Base-by-base conservation (phyloP, 2,329 filamentous ascomycete species). In the Penicillium digitatum region DNA sequence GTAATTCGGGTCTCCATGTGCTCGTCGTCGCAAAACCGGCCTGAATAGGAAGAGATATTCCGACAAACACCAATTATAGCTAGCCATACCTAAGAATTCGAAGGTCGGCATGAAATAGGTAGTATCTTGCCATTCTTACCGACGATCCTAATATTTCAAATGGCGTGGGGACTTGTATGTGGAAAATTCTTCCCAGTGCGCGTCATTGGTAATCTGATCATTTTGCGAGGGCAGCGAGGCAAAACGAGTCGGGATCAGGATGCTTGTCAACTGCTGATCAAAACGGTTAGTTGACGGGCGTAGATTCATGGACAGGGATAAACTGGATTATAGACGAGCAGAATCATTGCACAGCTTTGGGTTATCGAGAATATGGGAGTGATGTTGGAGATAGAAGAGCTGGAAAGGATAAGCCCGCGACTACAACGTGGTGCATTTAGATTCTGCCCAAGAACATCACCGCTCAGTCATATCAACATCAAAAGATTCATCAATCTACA, bases 91-190 rank as follows among this genome's bases (percentile, higher is more conserved):
- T 16, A 29, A 29, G 20, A 50, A 6, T 42, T n/a, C 35, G 18
- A 31, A 20, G 24, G 26, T 29, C n/a, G 26, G 29, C 20, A 44
- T 20, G n/a, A 20, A 44, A 40, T 48, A 24, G 40, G 43, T 55
- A 46, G 16, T 27, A 38, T 55, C 18, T 10, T 20, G 20, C 22
- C 22, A 54, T 44, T 47, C 37, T 54, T 57, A 48, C 38, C n/a
- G 57, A 59, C 39, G 48, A 54, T 51, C 54, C 31, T 38, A 40
- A 20, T n/a, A 14, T 46, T 11, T 20, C 20, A 52, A n/a, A 29
- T 42, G 27, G 24, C 32, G 29, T 42, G 37, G 39, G 48, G 46
- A 24, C 37, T 42, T 20, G 31, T 12, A 34, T 32, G 46, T 48
- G 44, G 24, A 35, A 39, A 47, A 44, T 24, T 5, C 34, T 40